Evolutionary conservation across 805 yeast genomes (phyloP).

Genomic region (Ogataea nakhonphanomensis): DNA sequence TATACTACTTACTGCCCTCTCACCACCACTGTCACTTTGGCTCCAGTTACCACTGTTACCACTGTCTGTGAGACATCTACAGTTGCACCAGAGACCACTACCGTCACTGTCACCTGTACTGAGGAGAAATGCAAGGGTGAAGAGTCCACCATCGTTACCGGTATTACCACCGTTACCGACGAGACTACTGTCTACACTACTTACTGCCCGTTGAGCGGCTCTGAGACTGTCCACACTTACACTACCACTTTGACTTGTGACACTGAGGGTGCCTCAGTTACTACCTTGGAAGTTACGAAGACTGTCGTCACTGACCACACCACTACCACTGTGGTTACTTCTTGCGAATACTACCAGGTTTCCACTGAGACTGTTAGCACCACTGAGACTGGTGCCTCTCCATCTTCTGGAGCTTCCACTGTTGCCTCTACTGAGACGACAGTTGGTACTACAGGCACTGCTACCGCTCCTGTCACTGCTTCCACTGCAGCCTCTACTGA

Average conservation of each 20-base stretch:
- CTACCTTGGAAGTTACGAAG: slow-evolving; percentile 7
- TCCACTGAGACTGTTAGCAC: slow-evolving; percentile 19
- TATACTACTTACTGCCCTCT: slow-evolving; percentile 37
- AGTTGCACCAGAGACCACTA: slow-evolving; percentile 13
- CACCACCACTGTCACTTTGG: slow-evolving; percentile 19
- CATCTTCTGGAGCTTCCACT: slow-evolving; percentile 1
- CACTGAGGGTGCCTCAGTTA: slow-evolving; percentile 5
- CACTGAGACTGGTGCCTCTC: slow-evolving; percentile 9
- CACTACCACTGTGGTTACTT: slow-evolving; percentile 9
- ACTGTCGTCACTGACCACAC: slow-evolving; percentile 6
- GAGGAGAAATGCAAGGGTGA: slow-evolving; percentile 18
- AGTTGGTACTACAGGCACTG: slow-evolving; percentile 3
- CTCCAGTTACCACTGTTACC: slow-evolving; percentile 17
- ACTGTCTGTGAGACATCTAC: slow-evolving; percentile 10
- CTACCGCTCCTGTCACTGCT: background rate
- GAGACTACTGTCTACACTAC: slow-evolving; percentile 29
- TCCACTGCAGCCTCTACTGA: slow-evolving; percentile 3
- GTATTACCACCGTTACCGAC: slow-evolving; percentile 21
- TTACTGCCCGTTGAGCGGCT: slow-evolving; percentile 31
- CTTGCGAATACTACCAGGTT: slow-evolving; percentile 5
- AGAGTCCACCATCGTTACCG: slow-evolving; percentile 23
- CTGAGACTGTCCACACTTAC: slow-evolving; percentile 12
- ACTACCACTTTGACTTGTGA: slow-evolving; percentile 8
- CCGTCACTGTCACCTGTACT: slow-evolving; percentile 22
- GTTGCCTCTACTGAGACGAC: slow-evolving; percentile 4